Evolutionary conservation across 2,329 filamentous ascomycete genomes (phyloP), one percentile per base, ranked within the genome.

Genomic region (Trichoderma sp.): DNA sequence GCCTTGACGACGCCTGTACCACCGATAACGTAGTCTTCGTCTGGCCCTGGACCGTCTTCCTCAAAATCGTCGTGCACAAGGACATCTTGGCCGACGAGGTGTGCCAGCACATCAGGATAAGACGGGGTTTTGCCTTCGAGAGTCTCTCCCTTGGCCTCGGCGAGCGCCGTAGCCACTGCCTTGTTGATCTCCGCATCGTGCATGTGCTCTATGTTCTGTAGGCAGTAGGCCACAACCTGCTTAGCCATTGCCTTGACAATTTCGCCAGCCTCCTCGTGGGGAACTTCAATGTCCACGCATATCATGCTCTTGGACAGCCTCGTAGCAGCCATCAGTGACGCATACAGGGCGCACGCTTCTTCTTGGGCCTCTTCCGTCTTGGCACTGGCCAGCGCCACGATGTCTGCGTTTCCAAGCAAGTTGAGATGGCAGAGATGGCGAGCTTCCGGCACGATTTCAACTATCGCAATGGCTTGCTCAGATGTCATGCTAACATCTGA

Each of bases 1-100:
- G 95, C 95, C 80, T 97, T 97, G 58, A 97, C 94, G 2, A 99
- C 93, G 29, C 94, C 95, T 0, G 93, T 97, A 17, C 94, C 94
- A 22, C 94, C 94, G 74, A 98, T 95, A 53, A 98, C 93, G 78
- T 98, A 98, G 77, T 97, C 93, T 68, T 97, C 91, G 71, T 97
- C 93, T 0, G 93, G 92, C 7, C 93, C 90, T 12, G 89, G 84
- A 3, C 90, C 88, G 25, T 90, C 86, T 54, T 90, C 88, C 25
- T 87, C 84, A 71, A 72, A 78, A 72, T 75, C 85, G 78, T 76
- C 87, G 77, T 76, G 82, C 39, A 78, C 73, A 61, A 81, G 74
- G 29, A 83, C 80, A 67, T 87, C 86, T 72, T 92, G 87, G 5
- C 94, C 94, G 35, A 97, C 92, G 50, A 98, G 87, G 76, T 97